Conservation (phyloP, 345 rosid genomes). For the Diplotaxis tenuifolia region DNA sequence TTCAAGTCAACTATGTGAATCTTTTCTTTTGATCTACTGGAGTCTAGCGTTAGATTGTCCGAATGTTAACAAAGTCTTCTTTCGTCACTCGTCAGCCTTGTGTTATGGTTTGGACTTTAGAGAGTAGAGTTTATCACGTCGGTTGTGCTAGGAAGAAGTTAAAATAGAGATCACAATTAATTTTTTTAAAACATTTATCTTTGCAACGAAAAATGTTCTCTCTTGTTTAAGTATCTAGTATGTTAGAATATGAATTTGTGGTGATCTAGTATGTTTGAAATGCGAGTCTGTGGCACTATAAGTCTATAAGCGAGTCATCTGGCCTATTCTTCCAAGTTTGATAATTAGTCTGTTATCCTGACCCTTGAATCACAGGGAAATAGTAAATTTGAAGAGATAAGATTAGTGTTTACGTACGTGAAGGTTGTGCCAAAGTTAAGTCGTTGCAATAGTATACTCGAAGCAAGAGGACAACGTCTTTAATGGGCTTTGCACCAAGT, state of each 20-base stretch:
- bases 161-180: background rate
- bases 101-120: background rate
- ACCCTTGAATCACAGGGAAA: background rate
- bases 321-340: background rate
- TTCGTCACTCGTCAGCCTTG: background rate
- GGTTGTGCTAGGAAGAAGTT: conserved; percentile 1
- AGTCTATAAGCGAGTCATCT: background rate
- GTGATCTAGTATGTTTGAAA: background rate
- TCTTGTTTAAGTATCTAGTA: no score
- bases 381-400: background rate
- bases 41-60: conserved; percentile 16
- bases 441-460: background rate
- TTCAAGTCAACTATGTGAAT: conserved; percentile 24
- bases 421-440: background rate
- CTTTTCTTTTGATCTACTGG: background rate
- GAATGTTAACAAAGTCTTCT: conserved; percentile 15
- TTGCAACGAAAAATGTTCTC: background rate
- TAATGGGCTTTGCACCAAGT: background rate
- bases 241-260: no score
- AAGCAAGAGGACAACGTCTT: background rate
- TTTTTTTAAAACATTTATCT: background rate
- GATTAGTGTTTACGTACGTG: background rate
- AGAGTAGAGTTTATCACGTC: conserved; percentile 12
- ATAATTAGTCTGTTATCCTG: background rate
- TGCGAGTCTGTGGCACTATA: no score